These are phyloP conservation scores for Trapa incisa DNA, from an alignment of 345 rosid species.

Conservation along the genomic window DNA sequence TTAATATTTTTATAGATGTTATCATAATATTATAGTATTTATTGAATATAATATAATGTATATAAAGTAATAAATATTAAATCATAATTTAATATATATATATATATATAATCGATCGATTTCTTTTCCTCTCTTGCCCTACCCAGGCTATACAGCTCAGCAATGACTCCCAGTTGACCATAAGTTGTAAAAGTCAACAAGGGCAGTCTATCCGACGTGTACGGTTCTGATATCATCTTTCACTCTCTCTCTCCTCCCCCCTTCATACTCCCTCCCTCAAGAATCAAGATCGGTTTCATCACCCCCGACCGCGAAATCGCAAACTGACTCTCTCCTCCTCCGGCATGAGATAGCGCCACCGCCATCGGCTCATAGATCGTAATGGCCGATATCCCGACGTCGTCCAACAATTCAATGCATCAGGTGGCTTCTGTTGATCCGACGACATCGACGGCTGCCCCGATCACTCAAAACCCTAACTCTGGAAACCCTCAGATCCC, in stretches of 20 bases:
- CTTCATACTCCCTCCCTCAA: constrained; percentile 6
- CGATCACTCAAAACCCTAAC: constrained; percentile 7
- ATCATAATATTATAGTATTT: too few relatives aligned
- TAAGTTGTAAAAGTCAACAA: too few relatives aligned
- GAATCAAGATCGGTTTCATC: not conserved
- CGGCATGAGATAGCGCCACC: constrained; percentile 10
- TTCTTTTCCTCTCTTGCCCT: too few relatives aligned
- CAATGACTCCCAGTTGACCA: too few relatives aligned
- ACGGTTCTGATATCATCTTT: constrained; percentile 9
- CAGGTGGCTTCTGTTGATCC: constrained; percentile 16
- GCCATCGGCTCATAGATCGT: not conserved
- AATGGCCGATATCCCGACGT: constrained; percentile 12
- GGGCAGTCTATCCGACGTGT: constrained; percentile 3
- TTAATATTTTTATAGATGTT: too few relatives aligned
- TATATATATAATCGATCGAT: too few relatives aligned
- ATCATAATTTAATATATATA: too few relatives aligned
- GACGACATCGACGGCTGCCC: constrained; percentile 9
- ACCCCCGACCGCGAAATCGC: not conserved
- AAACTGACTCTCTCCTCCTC: not conserved
- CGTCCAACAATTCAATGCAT: constrained; percentile 12
- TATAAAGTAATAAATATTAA: too few relatives aligned
- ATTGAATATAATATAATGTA: too few relatives aligned
- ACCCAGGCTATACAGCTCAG: too few relatives aligned
- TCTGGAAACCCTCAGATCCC: constrained; percentile 12
- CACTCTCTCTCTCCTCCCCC: not conserved